Evolutionary conservation across 208 protist genomes (phyloP), one percentile per base, ranked within the genome.

Genomic region (Polymyxa betae): DNA sequence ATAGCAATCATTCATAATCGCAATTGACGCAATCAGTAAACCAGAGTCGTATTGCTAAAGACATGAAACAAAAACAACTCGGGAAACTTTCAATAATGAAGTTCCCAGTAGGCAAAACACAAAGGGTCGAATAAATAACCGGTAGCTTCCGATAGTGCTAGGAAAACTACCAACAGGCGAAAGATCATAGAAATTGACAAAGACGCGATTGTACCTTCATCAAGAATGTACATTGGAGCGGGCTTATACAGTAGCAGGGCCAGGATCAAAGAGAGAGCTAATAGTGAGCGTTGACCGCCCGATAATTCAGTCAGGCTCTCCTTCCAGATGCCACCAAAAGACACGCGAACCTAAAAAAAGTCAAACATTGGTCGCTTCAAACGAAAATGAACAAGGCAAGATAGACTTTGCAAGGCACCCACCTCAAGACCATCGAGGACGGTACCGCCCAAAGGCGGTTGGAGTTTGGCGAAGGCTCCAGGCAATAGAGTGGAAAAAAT

Each of bases 191-290:
- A n/a, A n/a, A n/a, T n/a, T n/a, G n/a, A n/a, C 77, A 88, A 88
- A 41, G 35, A 16, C 77, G 24, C 29, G 10, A 29, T 29, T 41
- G 10, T 38, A 41, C 77, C n/a, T 49, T 93, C 91, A 88, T 93
- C 91, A 29, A 99, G 93, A 92, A 99, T 99, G 95, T 99, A 99
- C 93, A 99, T 96, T 0, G 99, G 99, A 0, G 98, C 98, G 5
- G 98, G 99, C 68, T 99, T 99, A 91, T 99, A 99, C 32, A 96
- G 95, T 0, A 99, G 95, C 45, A 99, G 96, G 24, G 98, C 95
- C 0, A 99, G 95, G 88, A 99, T 98, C 29, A 99, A 95, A 60
- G 98, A 99, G 12, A 99, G 94, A 0, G 99, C 99, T 1, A 99
- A 93, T 32, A 99, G 93, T n/a, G 98, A 99, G 0, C 97, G 95